Percentiles rank a stretch among this genome's conserved stretches.
Conservation (phyloP, 2,329 filamentous ascomycete genomes). For the Arthrobotrys pseudoclavata region DNA sequence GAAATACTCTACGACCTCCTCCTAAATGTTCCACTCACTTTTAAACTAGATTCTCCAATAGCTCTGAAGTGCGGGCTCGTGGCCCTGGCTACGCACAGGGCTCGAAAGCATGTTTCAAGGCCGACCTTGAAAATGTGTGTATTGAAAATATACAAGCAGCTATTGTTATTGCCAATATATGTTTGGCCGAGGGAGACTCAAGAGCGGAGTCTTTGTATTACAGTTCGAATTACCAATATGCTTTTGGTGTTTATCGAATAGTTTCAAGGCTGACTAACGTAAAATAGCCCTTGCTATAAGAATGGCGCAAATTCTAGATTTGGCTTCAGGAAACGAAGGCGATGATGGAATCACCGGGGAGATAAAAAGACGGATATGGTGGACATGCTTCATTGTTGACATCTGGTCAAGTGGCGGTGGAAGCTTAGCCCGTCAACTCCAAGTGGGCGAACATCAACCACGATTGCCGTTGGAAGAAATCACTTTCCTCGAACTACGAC, state of each 20-base stretch:
- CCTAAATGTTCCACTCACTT: not conserved
- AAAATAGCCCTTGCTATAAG: constrained; percentile 64
- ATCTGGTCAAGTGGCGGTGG: constrained; percentile 65
- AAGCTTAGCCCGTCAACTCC: constrained; percentile 64
- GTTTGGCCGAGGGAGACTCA: constrained; percentile 63
- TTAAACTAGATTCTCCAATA: constrained; percentile 60
- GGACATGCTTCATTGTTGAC: constrained; percentile 65
- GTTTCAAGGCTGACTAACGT: not conserved
- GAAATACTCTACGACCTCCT: not conserved
- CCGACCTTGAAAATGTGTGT: constrained; percentile 64
- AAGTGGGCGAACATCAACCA: constrained; percentile 34
- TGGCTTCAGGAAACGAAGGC: constrained; percentile 56
- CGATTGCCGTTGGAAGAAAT: constrained; percentile 65
- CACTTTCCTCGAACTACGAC: constrained; percentile 61
- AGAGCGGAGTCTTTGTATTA: constrained; percentile 65
- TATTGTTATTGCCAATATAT: constrained; percentile 65
- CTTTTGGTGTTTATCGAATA: not conserved
- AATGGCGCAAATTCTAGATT: constrained; percentile 65
- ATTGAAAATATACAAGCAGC: constrained; percentile 66
- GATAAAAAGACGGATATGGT: constrained; percentile 65
- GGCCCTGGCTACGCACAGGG: constrained; percentile 53
- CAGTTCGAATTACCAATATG: constrained; percentile 60
- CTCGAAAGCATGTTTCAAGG: constrained; percentile 63
- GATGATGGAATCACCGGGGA: constrained; percentile 64
- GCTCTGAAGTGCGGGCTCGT: constrained; percentile 56